Evolutionary conservation across 768 basidiomycete species (phyloP), one percentile per base, ranked within the genome.

Genomic region (Suillus luteus): DNA sequence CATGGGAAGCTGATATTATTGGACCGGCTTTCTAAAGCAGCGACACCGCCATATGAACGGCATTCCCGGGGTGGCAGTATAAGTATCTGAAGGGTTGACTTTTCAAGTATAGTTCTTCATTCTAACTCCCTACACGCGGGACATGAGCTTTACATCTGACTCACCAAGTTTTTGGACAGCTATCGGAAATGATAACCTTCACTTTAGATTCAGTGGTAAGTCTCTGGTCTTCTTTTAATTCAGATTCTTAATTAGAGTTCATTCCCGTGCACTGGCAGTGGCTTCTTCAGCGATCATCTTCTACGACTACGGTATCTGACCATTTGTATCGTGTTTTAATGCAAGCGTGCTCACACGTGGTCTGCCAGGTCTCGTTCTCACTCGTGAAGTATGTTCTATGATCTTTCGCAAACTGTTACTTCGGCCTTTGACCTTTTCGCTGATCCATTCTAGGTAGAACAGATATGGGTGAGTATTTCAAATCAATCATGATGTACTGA

Each of bases 201-300:
- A 15, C 37, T 57, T 57, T 38, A 38, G 15, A 14, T 40, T 57
- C 5, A 38, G 3, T 24, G 37, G 55, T 57, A 24, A 9, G 55
- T 40, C 19, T 19, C 11, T 17, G 24, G 22, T 40, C 55, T 24
- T 2, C 24, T 41, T 41, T 40, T 8, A 35, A 17, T 41, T 31
- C 27, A 41, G 11, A 24, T 41, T 58, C 57, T 27, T 41, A 7
- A 35, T 35, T 6, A 41, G 17, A 41, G 31, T 19, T 58, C 17
- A 27, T 19, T 57, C 17, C 11, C 40, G 57, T 24, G 10, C 24
- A 55, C 19, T 38, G 22, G 55, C 55, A 58, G 57, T 58, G 38
- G 57, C 57, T 41, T 40, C 57, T 27, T 27, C 57, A 19, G 38
- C 38, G 17, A 41, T 58, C 38, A 58, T 58, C 27, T 27, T 58